A percentile compares a stretch with the other conserved stretches of the same genome.
Conservation (phyloP, 2,329 filamentous ascomycete genomes). For the Akanthomyces lecanii region DNA sequence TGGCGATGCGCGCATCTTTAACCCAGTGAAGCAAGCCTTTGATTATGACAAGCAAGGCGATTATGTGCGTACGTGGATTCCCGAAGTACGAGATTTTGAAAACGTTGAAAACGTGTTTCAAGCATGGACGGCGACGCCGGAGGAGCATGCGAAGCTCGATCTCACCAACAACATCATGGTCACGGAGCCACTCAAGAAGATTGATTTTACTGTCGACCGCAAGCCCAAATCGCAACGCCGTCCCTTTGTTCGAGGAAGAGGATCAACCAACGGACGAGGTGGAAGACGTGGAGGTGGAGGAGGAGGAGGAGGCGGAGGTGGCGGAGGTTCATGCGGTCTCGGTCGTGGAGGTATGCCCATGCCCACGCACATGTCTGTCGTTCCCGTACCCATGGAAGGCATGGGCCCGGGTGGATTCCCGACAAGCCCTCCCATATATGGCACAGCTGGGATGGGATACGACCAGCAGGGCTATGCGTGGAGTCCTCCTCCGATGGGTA, state of each 20-base stretch:
- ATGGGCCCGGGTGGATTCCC: neutral
- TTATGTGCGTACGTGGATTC: constrained; percentile 71
- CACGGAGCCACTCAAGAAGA: constrained; percentile 60
- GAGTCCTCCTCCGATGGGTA: constrained; percentile 5
- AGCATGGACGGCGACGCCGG: constrained; percentile 58
- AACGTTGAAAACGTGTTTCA: constrained; percentile 62
- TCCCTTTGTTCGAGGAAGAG: constrained; percentile 25
- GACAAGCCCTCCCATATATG: constrained; percentile 11
- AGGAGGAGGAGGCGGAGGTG: constrained; percentile 12
- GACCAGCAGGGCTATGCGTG: constrained; percentile 9
- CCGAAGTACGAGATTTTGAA: constrained; percentile 56
- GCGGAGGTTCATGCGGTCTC: constrained; percentile 19
- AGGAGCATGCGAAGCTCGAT: constrained; percentile 53
- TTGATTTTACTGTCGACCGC: constrained; percentile 57
- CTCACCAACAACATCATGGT: constrained; percentile 60
- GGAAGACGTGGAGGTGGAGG: constrained; percentile 20
- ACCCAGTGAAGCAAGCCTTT: constrained; percentile 74
- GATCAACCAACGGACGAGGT: constrained; percentile 16
- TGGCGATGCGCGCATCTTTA: constrained; percentile 69
- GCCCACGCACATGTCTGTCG: neutral
- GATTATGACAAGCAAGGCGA: constrained; percentile 69
- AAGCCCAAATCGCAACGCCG: constrained; percentile 35
- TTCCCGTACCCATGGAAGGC: neutral
- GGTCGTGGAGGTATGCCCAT: constrained; percentile 11
- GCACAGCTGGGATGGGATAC: neutral